Evolutionary conservation across 2,329 filamentous ascomycete genomes (phyloP), one percentile per base, ranked within the genome.

Genomic region (Fusarium phyllophilum): DNA sequence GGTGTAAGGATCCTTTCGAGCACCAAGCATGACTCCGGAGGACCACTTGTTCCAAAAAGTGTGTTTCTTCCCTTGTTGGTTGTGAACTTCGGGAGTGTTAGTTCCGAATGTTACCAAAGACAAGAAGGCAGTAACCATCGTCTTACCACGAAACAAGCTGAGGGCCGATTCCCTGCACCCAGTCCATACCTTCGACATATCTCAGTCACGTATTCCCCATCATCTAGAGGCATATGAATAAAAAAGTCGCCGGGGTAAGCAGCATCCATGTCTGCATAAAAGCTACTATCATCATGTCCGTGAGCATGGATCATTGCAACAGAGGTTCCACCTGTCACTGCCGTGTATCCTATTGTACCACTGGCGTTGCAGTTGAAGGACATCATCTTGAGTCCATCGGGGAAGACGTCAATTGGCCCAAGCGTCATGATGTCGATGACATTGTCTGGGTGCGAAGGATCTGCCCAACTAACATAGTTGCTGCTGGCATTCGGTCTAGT

Each of bases 81-180:
- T 2, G 44, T 29, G 44, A 46, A 29, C 44, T 46, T 46, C 0
- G 8, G 0, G 6, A 29, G 0, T 1, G 44, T 29, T 5, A 29
- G 18, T 15, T 15, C 13, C 18, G 3, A 7, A 5, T 22, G 8
- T 22, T 1, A 11, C 26, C 8, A 4, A 2, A 14, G 3, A 7
- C 2, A 15, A 15, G 18, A 46, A 7, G 44, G 12, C 5, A 8
- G 18, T 5, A 46, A 3, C 9, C 10, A 15, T 29, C 13, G 2
- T 15, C 44, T 29, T 46, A 46, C 44, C 44, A 46, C 44, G 1
- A 46, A 14, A 22, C 18, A 29, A 15, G 44, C 44, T 4, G 44
- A 46, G 18, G 44, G 24, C 18, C 18, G 24, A 8, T 46, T 46
- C 0, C 24, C 18, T 15, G 18, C 44, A 6, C 44, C 44, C 4